These are phyloP conservation scores for Eimeria tenella DNA, from an alignment of 169 alveolate species.

Conservation along the genomic window DNA sequence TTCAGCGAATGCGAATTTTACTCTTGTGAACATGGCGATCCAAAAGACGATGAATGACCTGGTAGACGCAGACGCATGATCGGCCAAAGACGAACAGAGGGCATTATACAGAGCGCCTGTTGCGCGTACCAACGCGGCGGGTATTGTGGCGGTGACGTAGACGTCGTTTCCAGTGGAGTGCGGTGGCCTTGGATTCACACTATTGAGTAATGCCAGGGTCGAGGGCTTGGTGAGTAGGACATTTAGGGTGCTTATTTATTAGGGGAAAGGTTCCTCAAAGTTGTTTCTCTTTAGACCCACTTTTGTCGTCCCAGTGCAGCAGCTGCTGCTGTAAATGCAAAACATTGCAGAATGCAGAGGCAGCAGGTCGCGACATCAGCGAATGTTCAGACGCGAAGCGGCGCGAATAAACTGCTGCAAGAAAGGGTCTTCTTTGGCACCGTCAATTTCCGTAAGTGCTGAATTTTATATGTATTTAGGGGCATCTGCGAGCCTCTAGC, in stretches of 20 bases:
- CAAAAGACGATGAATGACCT: conserved; percentile 78
- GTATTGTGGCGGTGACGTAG: background rate
- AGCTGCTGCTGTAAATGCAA: too few relatives aligned
- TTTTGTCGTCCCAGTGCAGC: too few relatives aligned
- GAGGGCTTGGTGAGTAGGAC: background rate
- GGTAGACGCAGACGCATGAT: conserved; percentile 51
- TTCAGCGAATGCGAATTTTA: conserved; percentile 81
- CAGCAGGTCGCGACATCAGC: too few relatives aligned
- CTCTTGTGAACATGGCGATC: conserved; percentile 82
- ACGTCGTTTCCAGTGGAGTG: background rate
- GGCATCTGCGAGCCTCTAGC: too few relatives aligned
- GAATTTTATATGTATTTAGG: too few relatives aligned
- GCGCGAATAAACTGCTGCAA: too few relatives aligned
- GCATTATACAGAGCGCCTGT: background rate
- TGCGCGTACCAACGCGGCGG: conserved; percentile 15
- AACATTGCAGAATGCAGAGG: too few relatives aligned
- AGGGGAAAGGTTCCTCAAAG: conserved; percentile 21
- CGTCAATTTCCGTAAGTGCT: too few relatives aligned
- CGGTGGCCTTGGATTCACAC: background rate
- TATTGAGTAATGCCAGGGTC: background rate
- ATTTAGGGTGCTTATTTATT: background rate
- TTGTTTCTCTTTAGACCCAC: background rate
- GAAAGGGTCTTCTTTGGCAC: too few relatives aligned
- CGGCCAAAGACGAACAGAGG: background rate
- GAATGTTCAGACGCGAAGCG: too few relatives aligned